Evolutionary conservation across 2,329 filamentous ascomycete species (phyloP), one percentile per base, ranked within the genome.

Genomic region (Parafenestella ontariensis): DNA sequence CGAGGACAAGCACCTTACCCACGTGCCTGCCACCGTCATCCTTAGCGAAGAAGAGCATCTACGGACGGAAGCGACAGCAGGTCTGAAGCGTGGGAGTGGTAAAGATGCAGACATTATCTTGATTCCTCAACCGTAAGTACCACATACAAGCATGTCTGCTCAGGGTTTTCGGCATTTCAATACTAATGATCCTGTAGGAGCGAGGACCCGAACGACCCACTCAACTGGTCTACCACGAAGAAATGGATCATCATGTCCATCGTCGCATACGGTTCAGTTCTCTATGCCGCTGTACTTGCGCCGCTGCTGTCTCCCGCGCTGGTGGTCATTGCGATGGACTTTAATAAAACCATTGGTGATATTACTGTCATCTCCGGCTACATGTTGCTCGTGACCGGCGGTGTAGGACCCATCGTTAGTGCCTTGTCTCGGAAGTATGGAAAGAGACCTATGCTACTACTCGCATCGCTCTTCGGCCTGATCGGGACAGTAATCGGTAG

Each of bases 331-430:
- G 68, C 74, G 1, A 29, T 61, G 26, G 68, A 72, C 18, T 72
- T 73, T 29, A 33, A 65, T 0, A 63, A 56, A 11, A 40, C 53
- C 0, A 60, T 76, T 23, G 58, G 50, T 18, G 72, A 74, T 33
- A 71, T 76, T 46, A 76, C 73, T 4, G 65, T 73, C 28, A 72
- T 75, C 15, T 74, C 71, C 6, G 73, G 74, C n/a, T 76, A 76
- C 37, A 72, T 73, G 63, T 59, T 76, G 5, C 56, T 76, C 1
- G 72, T 75, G 3, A 71, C 72, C 4, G 73, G 65, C 5, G 55
- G 62, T 11, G 65, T 71, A n/a, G 74, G 73, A 2, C 73, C 72
- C 9, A 45, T 75, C 21, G 69, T 75, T 13, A 72, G 56, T 21
- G 71, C 72, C 0, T 59, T 60, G 9, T 66, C 66, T 26, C 62